Percentiles rank a stretch among this genome's conserved stretches.
Conservation (phyloP, 2,329 filamentous ascomycete species). For the Neonectria sp. region DNA sequence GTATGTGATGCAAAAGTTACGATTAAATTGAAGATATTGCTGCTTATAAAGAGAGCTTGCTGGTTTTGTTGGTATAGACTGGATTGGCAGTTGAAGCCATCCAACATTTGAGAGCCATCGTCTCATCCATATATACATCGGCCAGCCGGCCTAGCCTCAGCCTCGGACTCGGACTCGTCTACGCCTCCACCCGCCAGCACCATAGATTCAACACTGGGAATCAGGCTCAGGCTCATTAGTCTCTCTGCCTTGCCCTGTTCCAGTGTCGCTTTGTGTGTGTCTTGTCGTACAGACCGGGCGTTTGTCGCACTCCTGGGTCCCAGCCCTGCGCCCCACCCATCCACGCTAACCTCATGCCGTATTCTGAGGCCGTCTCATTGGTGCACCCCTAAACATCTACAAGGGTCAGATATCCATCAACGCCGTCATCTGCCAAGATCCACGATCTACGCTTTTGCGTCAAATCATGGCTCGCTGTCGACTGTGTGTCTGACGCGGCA, state of each 20-base stretch:
- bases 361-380: conserved; percentile 29
- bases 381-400: conserved; percentile 3
- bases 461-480: conserved; percentile 6
- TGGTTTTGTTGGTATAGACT: conserved; percentile 5
- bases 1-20: not conserved
- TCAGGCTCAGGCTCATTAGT: not conserved
- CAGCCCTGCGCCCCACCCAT: conserved; percentile 9
- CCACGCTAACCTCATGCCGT: conserved; percentile 28
- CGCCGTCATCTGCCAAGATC: conserved; percentile 10
- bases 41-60: conserved; percentile 18
- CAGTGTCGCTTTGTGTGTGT: not conserved
- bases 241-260: not conserved
- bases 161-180: conserved; percentile 13
- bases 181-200: not conserved
- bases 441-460: not conserved
- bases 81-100: not conserved
- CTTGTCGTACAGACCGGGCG: not conserved
- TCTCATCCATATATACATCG: not conserved
- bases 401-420: conserved; percentile 5
- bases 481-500: conserved; percentile 1
- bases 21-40: conserved; percentile 18
- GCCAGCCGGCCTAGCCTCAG: not conserved
- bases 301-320: conserved; percentile 5
- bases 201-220: not conserved
- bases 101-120: conserved; percentile 1